Evolutionary conservation across 2,329 filamentous ascomycete species (phyloP).

Genomic region (Fusarium euwallaceae): DNA sequence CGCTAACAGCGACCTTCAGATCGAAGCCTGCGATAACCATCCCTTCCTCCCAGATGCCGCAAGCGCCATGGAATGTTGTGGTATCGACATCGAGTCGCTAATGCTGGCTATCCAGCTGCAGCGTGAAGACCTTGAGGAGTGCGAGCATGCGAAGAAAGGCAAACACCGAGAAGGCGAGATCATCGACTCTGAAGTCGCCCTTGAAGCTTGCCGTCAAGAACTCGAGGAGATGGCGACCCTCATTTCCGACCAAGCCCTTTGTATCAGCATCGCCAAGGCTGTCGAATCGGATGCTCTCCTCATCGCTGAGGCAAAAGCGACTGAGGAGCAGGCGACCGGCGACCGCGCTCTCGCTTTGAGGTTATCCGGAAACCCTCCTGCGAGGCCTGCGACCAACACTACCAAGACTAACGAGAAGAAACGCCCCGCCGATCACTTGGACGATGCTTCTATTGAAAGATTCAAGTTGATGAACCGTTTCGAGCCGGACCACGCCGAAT

Average conservation of each 20-base stretch:
- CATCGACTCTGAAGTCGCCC: conserved; percentile 9
- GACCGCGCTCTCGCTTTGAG: conserved; percentile 16
- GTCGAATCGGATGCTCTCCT: background rate
- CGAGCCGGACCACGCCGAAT: background rate
- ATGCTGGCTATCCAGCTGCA: conserved; percentile 26
- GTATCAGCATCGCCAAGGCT: conserved; percentile 23
- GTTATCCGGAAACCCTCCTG: background rate
- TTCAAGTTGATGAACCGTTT: conserved; percentile 5
- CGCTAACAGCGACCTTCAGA: background rate
- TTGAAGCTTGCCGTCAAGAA: conserved; percentile 5
- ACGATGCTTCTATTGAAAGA: conserved; percentile 2
- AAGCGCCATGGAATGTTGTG: background rate
- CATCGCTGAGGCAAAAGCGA: background rate
- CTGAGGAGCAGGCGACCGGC: background rate
- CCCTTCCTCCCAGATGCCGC: background rate
- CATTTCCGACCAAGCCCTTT: background rate
- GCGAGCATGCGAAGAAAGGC: conserved; percentile 9
- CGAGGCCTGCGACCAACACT: background rate
- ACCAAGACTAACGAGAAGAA: background rate
- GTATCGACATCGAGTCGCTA: conserved; percentile 6
- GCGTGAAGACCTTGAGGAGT: background rate
- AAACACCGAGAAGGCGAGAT: conserved; percentile 18
- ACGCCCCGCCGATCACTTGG: background rate
- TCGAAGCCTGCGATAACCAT: background rate
- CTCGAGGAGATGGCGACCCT: background rate